Evolutionary conservation across 1,284 basidiomycete species (phyloP).

Genomic region (Tylopilus orsonianus): DNA sequence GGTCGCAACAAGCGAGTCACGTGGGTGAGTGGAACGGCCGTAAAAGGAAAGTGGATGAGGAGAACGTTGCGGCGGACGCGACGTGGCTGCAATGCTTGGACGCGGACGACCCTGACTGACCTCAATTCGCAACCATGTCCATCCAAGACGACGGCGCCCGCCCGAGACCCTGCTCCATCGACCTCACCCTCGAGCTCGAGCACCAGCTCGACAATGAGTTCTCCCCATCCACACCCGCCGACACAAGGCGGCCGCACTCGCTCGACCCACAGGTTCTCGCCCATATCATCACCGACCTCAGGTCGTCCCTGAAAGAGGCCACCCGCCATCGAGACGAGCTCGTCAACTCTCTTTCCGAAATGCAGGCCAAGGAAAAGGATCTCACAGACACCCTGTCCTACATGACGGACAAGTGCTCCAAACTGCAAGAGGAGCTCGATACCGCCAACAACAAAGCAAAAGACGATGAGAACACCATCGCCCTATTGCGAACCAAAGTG

Average conservation of each 20-base stretch:
- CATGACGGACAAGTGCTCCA: slow-evolving; percentile 63
- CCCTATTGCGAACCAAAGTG: slow-evolving; percentile 80
- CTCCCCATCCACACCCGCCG: slow-evolving; percentile 41
- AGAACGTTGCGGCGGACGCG: slow-evolving; percentile 14
- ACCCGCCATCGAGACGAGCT: slow-evolving; percentile 69
- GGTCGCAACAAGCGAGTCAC: slow-evolving; percentile 13
- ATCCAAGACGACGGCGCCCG: slow-evolving; percentile 12
- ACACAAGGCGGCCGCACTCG: slow-evolving; percentile 46
- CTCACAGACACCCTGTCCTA: slow-evolving; percentile 59
- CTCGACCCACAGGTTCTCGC: slow-evolving; percentile 73
- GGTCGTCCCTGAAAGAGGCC: slow-evolving; percentile 56
- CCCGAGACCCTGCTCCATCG: slow-evolving; percentile 59
- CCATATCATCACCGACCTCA: slow-evolving; percentile 70
- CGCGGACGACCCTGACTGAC: not conserved
- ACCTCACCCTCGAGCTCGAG: slow-evolving; percentile 74
- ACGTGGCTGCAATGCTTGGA: slow-evolving; percentile 1
- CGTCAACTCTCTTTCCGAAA: slow-evolving; percentile 46
- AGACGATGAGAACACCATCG: slow-evolving; percentile 81
- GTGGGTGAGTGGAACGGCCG: slow-evolving; percentile 7
- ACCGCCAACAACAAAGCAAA: slow-evolving; percentile 59
- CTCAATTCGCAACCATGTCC: slow-evolving; percentile 22
- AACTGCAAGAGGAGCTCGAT: slow-evolving; percentile 60
- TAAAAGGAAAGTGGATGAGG: slow-evolving; percentile 7
- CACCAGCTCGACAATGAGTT: slow-evolving; percentile 68
- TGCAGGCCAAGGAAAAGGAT: slow-evolving; percentile 54